phyloP scores from a whole-genome alignment of 2,329 filamentous ascomycete species.

The Bimuria novae-zelandiae region DNA sequence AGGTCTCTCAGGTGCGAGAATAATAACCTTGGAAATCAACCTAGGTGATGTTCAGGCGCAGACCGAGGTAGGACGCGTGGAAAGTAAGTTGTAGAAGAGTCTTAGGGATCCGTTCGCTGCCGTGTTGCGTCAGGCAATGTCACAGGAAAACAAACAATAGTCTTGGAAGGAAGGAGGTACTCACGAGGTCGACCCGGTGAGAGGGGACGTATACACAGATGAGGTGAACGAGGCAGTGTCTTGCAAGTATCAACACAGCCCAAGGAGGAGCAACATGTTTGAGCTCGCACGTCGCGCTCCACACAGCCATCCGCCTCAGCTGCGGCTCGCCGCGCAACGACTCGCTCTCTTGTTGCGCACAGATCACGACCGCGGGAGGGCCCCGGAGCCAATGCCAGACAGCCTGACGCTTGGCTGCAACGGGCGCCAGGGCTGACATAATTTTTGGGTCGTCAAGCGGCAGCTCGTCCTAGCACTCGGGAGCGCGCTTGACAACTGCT shows the following conservation, averaged over 20 bases:
- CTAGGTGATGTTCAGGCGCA: too few relatives aligned
- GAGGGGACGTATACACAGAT: not conserved
- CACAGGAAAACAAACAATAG: constrained; percentile 3
- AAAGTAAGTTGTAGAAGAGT: not conserved
- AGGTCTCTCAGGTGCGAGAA: too few relatives aligned
- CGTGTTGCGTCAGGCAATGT: constrained; percentile 1
- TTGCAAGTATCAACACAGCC: not conserved
- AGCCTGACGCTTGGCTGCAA: constrained; percentile 6
- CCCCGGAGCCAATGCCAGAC: constrained; percentile 5
- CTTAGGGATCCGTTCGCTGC: constrained; percentile 5
- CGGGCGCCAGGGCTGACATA: constrained; percentile 6
- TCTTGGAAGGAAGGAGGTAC: not conserved
- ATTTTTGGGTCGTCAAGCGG: not conserved
- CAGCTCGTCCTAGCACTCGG: not conserved
- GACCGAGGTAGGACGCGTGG: not conserved
- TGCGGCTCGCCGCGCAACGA: constrained; percentile 4
- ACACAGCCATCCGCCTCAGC: constrained; percentile 10
- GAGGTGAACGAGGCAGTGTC: constrained; percentile 2
- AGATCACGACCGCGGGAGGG: constrained; percentile 7
- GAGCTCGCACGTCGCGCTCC: constrained; percentile 1
- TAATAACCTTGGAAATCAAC: too few relatives aligned
- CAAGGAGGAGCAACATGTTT: constrained; percentile 3
- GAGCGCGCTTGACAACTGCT: not conserved
- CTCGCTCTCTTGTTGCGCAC: constrained; percentile 2
- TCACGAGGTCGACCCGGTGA: not conserved